phyloP scores from a whole-genome alignment of 257 asterid species.

The Orobanche coerulescens region DNA sequence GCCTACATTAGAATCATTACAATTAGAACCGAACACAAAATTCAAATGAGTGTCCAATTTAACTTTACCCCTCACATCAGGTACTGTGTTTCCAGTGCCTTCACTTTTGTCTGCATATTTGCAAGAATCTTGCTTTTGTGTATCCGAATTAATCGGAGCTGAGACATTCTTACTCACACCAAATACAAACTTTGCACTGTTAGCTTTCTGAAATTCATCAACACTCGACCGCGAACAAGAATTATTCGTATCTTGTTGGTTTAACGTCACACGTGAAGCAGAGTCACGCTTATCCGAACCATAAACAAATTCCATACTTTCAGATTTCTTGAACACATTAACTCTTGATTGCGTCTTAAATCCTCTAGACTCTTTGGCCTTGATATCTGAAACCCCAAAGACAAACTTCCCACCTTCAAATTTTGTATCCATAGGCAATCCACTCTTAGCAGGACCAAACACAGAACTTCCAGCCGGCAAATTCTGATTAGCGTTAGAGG shows the following conservation, averaged over 20 bases:
- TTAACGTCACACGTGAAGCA: conserved; percentile 21
- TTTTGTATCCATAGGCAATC: conserved; percentile 8
- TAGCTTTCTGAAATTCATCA: conserved; percentile 20
- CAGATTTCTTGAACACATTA: conserved; percentile 9
- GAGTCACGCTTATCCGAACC: conserved; percentile 19
- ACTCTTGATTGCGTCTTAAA: conserved; percentile 15
- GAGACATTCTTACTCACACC: conserved; percentile 22
- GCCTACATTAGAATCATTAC: conserved; percentile 15
- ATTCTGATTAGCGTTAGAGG: not conserved
- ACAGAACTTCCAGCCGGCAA: conserved; percentile 22
- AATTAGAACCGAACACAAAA: conserved; percentile 32
- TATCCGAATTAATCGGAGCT: not conserved
- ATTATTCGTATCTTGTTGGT: conserved; percentile 19
- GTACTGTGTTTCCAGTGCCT: conserved; percentile 22
- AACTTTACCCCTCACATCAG: conserved; percentile 24
- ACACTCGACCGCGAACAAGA: conserved; percentile 10
- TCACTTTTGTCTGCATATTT: conserved; percentile 16
- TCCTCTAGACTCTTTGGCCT: conserved; percentile 18
- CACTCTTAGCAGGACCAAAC: conserved; percentile 26
- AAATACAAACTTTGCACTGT: conserved; percentile 26
- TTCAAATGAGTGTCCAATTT: conserved; percentile 25
- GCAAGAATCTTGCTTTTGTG: conserved; percentile 11
- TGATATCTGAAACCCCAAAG: conserved; percentile 20
- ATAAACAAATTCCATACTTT: conserved; percentile 12
- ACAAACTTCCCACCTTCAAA: conserved; percentile 16